Base-by-base conservation (phyloP, 2,329 filamentous ascomycete species). In the Plenodomus tracheiphilus region DNA sequence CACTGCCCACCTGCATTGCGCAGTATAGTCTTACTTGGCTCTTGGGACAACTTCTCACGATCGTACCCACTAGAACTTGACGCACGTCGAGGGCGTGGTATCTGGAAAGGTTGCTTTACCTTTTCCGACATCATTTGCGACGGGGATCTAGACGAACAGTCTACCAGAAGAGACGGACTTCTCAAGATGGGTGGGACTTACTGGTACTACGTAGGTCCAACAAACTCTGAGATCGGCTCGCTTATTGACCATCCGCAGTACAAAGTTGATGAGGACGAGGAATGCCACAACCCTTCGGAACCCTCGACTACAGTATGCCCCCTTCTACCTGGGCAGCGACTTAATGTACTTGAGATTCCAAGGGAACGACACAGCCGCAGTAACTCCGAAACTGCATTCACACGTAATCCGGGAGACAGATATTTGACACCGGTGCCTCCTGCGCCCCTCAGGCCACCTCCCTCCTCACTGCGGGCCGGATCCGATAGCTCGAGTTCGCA, bases 151-250 rank as follows among this genome's bases (percentile, higher is more conserved):
- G 72, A 77, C 16, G 65, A 75, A 59, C 79, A 75, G 43, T 73
- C 72, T 19, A 75, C 78, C 28, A 84, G 83, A 61, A 83, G 90
- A 62, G 83, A 83, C 59, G 91, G 91, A 49, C 92, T 88, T 43
- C 80, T 97, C 56, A 94, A 88, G 73, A 96, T 96, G 89, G 92
- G 92, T 38, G 85, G 88, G 51, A 94, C 87, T 15, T 97, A 97
- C 74, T 97, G 93, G 81, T 97, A 96, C 79, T 97, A 94, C 75
- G 91, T 95, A 78, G 75, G 88, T 80, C 38, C 40, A 30, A 18
- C 37, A 42, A 43, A 43, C 13, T 21, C 6, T 15, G 17, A 32
- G 10, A 19, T 30, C 2, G 20, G 20, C 18, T 34, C 32, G 19
- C 42, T 55, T 53, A 39, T 48, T 62, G 34, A 59, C 54, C 46